Percentiles rank a stretch among this genome's conserved stretches.
Conservation (phyloP, 768 basidiomycete genomes). For the Kwoniella sp. region DNA sequence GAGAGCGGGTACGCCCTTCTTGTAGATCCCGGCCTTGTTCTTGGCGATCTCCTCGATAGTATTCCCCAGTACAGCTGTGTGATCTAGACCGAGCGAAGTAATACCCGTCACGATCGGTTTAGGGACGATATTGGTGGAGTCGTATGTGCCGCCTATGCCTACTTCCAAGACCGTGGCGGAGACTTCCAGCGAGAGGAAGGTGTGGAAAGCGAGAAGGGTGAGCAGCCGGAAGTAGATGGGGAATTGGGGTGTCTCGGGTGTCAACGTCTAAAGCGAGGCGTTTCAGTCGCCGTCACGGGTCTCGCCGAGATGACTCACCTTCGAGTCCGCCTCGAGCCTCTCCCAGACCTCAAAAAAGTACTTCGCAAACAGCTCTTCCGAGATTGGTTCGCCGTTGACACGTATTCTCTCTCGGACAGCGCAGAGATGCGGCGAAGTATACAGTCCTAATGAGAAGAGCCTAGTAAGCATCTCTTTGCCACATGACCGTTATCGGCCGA, state of each 20-base stretch:
- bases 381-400: slow-evolving; percentile 81
- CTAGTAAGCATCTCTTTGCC: too few species aligned
- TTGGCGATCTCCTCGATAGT: slow-evolving; percentile 83
- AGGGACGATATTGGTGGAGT: slow-evolving; percentile 93
- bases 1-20: slow-evolving; percentile 80
- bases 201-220: slow-evolving; percentile 86
- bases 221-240: slow-evolving; percentile 92
- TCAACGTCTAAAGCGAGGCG: slow-evolving; percentile 19
- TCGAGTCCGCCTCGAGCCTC: slow-evolving; percentile 60
- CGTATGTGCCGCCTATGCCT: slow-evolving; percentile 87
- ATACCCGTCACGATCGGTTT: slow-evolving; percentile 84
- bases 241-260: slow-evolving; percentile 59
- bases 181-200: slow-evolving; percentile 67
- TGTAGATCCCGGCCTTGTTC: slow-evolving; percentile 97
- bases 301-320: slow-evolving; percentile 53
- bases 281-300: not conserved
- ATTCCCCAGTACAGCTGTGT: slow-evolving; percentile 78
- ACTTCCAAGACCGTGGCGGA: slow-evolving; percentile 93
- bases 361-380: slow-evolving; percentile 78
- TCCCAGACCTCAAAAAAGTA: slow-evolving; percentile 99
- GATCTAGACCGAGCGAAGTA: slow-evolving; percentile 86
- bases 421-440: slow-evolving; percentile 93
- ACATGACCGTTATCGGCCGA: not conserved
- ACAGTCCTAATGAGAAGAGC: slow-evolving; percentile 62
- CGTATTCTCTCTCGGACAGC: slow-evolving; percentile 94